Conservation (phyloP, 2,329 filamentous ascomycete species). For the Tympanopsis confertula region DNA sequence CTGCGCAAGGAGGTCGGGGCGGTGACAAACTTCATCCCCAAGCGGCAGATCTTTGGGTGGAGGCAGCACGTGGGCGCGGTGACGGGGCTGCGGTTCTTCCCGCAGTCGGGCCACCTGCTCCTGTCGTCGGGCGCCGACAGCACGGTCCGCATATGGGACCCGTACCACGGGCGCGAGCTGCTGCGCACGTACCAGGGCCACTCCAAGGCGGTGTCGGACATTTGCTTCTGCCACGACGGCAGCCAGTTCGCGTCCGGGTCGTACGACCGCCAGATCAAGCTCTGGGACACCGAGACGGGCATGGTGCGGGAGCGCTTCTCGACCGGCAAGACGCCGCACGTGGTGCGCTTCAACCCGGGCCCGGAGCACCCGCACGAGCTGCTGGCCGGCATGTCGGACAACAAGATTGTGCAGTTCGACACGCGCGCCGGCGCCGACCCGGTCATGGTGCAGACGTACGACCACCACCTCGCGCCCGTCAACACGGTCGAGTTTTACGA, state of each 20-base stretch:
- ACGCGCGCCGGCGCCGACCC: conserved; percentile 62
- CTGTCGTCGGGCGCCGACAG: conserved; percentile 82
- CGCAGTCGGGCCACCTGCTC: conserved; percentile 73
- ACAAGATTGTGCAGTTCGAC: conserved; percentile 97
- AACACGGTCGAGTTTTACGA: conserved; percentile 97
- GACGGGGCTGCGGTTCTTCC: conserved; percentile 83
- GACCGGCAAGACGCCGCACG: conserved; percentile 89
- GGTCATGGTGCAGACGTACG: conserved; percentile 93
- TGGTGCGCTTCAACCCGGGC: conserved; percentile 83
- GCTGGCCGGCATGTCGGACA: conserved; percentile 91
- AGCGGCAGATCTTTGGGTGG: conserved; percentile 86
- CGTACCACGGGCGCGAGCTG: conserved; percentile 79
- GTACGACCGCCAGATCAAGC: conserved; percentile 90
- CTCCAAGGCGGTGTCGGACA: conserved; percentile 77
- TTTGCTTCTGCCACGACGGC: conserved; percentile 74
- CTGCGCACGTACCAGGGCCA: conserved; percentile 87
- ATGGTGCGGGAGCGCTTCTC: conserved; percentile 79
- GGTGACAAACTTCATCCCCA: conserved; percentile 82
- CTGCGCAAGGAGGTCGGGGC: conserved; percentile 71
- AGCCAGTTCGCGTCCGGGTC: conserved; percentile 81
- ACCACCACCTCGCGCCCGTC: conserved; percentile 93
- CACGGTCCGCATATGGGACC: conserved; percentile 88
- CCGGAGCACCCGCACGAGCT: conserved; percentile 74
- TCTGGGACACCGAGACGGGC: conserved; percentile 97
- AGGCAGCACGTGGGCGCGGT: conserved; percentile 75